Evolutionary conservation across 2,329 filamentous ascomycete genomes (phyloP), one percentile per base, ranked within the genome.

Genomic region (Coniochaeta prunicola): DNA sequence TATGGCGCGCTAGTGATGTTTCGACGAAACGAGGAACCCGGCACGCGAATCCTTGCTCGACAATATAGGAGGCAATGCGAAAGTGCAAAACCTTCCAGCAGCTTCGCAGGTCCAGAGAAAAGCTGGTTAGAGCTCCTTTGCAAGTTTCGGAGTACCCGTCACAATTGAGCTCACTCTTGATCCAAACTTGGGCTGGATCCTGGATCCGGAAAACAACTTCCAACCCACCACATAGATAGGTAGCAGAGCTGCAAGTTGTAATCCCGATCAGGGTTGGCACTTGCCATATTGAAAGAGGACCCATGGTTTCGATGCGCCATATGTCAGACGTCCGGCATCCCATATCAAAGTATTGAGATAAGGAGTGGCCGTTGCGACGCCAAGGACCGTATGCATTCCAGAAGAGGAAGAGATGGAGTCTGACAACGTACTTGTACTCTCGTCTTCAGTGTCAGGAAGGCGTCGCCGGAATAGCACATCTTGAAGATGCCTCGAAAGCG

Each of bases 401-500:
- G n/a, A 61, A 12, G 34, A 30, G 34, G 26, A 56, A 15, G 19
- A 33, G 9, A 42, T 8, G n/a, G 13, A 50, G 45, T 61, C 58
- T 54, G 28, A 55, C 57, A 66, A 80, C 84, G 64, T 82, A 89
- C 86, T 80, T 99, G 94, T 63, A 99, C 94, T 75, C 92, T 86
- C 60, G 94, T 99, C 74, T 94, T 94, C 63, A 99, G 81, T 28
- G 94, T 97, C 75, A 99, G 76, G 71, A 92, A 97, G 31, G 94
- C 93, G 76, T 99, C 93, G 65, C 94, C 94, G 1, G 90, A 86
- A 73, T 99, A 99, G 72, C 89, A 93, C 93, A 99, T 97, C 75
- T 97, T 97, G 82, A 99, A 99, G 66, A 99, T 97, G 71, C 94
- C 94, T 60, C 94, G 85, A 74, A 99, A 99, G 57, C 93, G 83